phyloP scores from a whole-genome alignment of 345 rosid genomes.

The Bruguiera sexangula region DNA sequence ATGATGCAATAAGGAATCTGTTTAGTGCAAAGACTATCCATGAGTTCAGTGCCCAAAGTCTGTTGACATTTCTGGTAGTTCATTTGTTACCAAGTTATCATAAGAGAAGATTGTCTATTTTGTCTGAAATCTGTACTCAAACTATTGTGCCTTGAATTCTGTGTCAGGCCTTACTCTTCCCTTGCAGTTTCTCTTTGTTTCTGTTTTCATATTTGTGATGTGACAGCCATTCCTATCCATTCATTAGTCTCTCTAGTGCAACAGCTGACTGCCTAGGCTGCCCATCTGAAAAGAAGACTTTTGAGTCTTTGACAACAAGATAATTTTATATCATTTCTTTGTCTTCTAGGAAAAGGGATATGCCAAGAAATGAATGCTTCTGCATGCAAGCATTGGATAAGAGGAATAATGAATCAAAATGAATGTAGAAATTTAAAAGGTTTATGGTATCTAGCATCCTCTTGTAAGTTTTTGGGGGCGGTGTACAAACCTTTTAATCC shows the following conservation, averaged over 20 bases:
- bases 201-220: not conserved
- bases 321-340: too few relatives aligned
- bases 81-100: not conserved
- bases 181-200: not conserved
- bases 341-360: too few relatives aligned
- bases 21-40: slow-evolving; percentile 97
- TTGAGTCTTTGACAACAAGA: too few relatives aligned
- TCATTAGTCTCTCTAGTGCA: not conserved
- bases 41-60: slow-evolving; percentile 89
- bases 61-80: slow-evolving; percentile 86
- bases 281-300: not conserved
- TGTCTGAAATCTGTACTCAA: not conserved
- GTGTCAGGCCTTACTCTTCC: not conserved
- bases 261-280: not conserved
- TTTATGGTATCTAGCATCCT: too few relatives aligned
- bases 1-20: slow-evolving; percentile 97
- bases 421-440: too few relatives aligned
- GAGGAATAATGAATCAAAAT: too few relatives aligned
- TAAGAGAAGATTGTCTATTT: not conserved
- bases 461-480: too few relatives aligned
- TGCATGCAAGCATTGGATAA: too few relatives aligned
- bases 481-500: too few relatives aligned
- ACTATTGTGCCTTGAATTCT: not conserved
- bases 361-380: too few relatives aligned
- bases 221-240: not conserved